A percentile compares a stretch with the other conserved stretches of the same genome.
These are phyloP conservation scores for Beta corolliflora DNA, from an alignment of 179 eudicot species.

Conservation along the genomic window DNA sequence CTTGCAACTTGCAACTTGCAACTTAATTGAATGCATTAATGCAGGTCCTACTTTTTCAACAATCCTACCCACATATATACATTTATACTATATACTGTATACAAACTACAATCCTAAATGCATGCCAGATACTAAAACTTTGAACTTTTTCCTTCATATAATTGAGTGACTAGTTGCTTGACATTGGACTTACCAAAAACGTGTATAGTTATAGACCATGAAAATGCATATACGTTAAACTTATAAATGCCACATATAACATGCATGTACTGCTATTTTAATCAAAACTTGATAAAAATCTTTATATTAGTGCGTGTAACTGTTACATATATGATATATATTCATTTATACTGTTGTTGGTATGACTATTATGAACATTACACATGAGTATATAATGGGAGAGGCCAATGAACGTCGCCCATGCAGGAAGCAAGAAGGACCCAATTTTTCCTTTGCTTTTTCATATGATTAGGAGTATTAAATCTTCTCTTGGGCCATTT, in stretches of 20 bases:
- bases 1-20: conserved; percentile 12
- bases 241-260: conserved; percentile 26
- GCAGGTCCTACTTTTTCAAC: conserved; percentile 11
- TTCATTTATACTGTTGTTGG: background rate
- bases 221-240: conserved; percentile 29
- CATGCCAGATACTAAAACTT: background rate
- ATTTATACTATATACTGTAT: too few relatives aligned
- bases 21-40: background rate
- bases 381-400: conserved; percentile 25
- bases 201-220: conserved; percentile 26
- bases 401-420: conserved; percentile 29
- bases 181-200: conserved; percentile 9
- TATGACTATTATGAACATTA: conserved; percentile 11
- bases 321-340: background rate
- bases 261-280: background rate
- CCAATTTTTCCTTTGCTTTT: conserved; percentile 12
- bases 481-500: background rate
- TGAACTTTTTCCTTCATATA: background rate
- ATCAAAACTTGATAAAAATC: background rate
- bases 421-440: conserved; percentile 28
- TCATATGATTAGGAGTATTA: conserved; percentile 6
- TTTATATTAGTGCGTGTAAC: conserved; percentile 7
- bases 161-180: background rate
- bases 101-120: background rate
- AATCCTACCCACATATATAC: too few relatives aligned